Base-by-base conservation (phyloP, 768 basidiomycete species). In the Boletus eberwhitei region DNA sequence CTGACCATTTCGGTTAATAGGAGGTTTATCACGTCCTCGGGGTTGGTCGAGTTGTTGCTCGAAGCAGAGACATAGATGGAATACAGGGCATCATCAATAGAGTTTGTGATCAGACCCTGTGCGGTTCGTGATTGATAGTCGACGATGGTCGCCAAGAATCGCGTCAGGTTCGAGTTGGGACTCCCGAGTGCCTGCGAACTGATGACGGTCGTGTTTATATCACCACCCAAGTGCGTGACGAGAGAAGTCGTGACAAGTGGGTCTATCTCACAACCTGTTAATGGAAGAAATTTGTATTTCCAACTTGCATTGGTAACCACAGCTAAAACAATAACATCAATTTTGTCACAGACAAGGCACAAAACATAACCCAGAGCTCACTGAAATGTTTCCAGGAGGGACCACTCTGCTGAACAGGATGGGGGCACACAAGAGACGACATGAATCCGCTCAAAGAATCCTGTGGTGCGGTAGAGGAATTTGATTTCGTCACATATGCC, bases 21-120 rank as follows among this genome's bases (percentile, higher is more conserved):
- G 6, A 36, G 1, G 1, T 47, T 5, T 1, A 6, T 38, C 31
- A 54, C 21, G 7, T 53, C 44, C 24, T 26, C 3, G 24, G 24
- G 2, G 35, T 8, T 42, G 11, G 16, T 16, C 5, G 40, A 37
- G 34, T 47, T 22, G 24, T 16, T n/a, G 2, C 26, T 26, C 6
- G 43, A 42, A 13, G 52, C 17, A 5, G 55, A 53, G 19, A 56
- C 11, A 22, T 42, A 48, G 2, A 60, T 48, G 0, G 64, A 52
- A 37, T 58, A 60, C 13, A 65, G 19, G 16, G 59, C 59, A 39
- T 65, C 64, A 2, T 58, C 64, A 12, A 65, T 53, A 0, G 56
- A 11, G 16, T 65, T 65, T 2, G 53, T 34, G 11, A 37, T 37
- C 44, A 63, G 35, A 7, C 61, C 42, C 21, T 66, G 64, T 7